Base-by-base conservation (phyloP, 495 filamentous ascomycete species). In the Penicillium desertorum region DNA sequence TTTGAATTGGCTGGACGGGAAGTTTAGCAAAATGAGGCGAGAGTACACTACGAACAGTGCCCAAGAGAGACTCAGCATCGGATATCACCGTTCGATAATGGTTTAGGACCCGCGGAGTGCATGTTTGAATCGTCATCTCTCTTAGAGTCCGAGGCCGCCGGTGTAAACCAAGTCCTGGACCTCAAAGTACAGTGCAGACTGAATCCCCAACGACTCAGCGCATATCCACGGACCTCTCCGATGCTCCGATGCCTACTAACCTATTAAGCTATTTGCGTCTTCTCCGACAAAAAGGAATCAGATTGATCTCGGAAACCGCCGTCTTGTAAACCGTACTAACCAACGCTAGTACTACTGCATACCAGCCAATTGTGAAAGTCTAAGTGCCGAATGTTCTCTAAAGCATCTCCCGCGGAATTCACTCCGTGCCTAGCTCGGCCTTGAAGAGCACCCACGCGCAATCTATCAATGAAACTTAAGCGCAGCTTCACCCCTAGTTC, bases 121-220 rank as follows among this genome's bases (percentile, higher is more conserved):
- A 19, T 8, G 42, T 43, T 39, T 27, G 44, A 22, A 49, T 46
- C 6, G 11, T 46, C 22, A 23, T 23, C 14, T 23, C 19, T 14
- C 17, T 47, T 8, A 14, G 30, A 34, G 41, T 34, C 20, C 25
- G 16, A 36, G 41, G 17, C 23, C 42, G 39, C 50, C 43, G 9
- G 16, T 41, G 23, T 54, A 54, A 41, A 53, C 32, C 12, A 27
- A 42, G 45, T 36, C 59, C 56, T 52, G 52, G 56, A 45, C 60
- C 39, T 36, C 44, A 30, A 59, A 50, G 16, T 62, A 59, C 57
- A 22, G 27, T n/a, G 60, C 48, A 57, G 4, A 58, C 34, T 16
- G 8, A 29, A 42, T 57, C 45, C 44, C 45, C 19, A 16, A 30
- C 45, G 12, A 20, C 32, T 6, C 22, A 27, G 19, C 9, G 12